Conservation (phyloP, 371 early-diverging fungal genomes). For the Mucor irregularis region DNA sequence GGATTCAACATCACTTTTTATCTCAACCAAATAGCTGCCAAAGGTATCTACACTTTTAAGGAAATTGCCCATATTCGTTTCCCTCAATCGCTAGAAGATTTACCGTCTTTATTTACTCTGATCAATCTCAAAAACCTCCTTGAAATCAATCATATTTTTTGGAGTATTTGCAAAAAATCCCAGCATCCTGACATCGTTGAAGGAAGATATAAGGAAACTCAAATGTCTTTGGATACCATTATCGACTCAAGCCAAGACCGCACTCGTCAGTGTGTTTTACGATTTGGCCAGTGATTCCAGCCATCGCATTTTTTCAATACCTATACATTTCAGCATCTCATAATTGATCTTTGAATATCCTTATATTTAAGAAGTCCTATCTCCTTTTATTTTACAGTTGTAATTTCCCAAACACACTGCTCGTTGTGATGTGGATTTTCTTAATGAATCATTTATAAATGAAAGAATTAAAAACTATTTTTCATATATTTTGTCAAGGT, state of each 20-base stretch:
- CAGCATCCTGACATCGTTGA: slow-evolving; percentile 15
- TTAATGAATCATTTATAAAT: no score
- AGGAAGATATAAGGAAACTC: slow-evolving; percentile 18
- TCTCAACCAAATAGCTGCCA: slow-evolving; percentile 12
- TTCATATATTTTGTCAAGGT: no score
- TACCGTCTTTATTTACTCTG: slow-evolving; percentile 21
- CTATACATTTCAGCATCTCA: no score
- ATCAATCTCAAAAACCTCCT: slow-evolving; percentile 21
- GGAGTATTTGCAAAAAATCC: slow-evolving; percentile 15
- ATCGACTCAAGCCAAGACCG: slow-evolving; percentile 23
- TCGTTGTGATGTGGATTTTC: no score
- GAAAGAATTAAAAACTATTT: no score
- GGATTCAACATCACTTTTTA: slow-evolving; percentile 23
- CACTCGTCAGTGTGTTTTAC: slow-evolving; percentile 18
- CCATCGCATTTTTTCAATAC: no score
- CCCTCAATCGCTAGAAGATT: slow-evolving; percentile 17
- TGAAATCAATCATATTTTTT: slow-evolving; percentile 19
- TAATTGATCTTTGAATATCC: no score
- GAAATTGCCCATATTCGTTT: slow-evolving; percentile 27
- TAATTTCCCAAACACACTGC: no score
- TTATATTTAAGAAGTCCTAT: no score
- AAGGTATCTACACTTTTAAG: slow-evolving; percentile 24
- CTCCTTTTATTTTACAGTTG: no score
- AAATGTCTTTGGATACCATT: slow-evolving; percentile 16
- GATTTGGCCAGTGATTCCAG: slow-evolving; percentile 14